Base-by-base conservation (phyloP, 1,139 yeast species). In the Sugiyamaella grinbergsii region DNA sequence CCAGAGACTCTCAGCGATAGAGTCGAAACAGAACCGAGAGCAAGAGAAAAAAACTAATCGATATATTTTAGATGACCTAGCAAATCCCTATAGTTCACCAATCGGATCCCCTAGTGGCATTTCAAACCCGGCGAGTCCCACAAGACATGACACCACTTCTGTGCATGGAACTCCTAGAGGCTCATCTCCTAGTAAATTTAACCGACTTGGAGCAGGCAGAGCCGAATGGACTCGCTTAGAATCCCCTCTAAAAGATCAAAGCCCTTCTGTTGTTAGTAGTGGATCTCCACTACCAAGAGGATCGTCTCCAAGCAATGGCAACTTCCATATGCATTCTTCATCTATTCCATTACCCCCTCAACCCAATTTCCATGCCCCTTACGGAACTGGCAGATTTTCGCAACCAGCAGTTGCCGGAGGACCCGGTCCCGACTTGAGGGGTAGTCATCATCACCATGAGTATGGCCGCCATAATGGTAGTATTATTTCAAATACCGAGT, bases 221-320 rank as follows among this genome's bases (percentile, higher is more conserved):
- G 59, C 64, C 11, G 64, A 62, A 32, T 63, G 67, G 64, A 61
- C 66, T 16, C 57, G 67, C 1, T 49, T 60, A 16, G 67, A 64
- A 50, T 60, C 66, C 7, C 66, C 67, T 10, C 57, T 57, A 15
- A 51, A 58, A 22, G 65, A 60, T 37, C 62, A 56, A 33, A 57
- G 60, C 13, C 59, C 65, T 22, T 22, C 37, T 5, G 16, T 42
- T 13, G 62, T 62, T 53, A 55, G 53, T 11, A 58, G 61, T 49
- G 62, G 34, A 55, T 42, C 52, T 15, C 46, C 47, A 22, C 10
- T 33, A 4, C 38, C 47, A 41, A 20, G 51, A 33, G 19, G 42
- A 15, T 26, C 50, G 29, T 32, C 51, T 36, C 47, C 47, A 11
- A 18, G 24, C 11, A 43, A 36, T 8, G 36, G 22, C 6, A 39